Conservation (phyloP, 257 asterid genomes). For the Vinca minor region DNA sequence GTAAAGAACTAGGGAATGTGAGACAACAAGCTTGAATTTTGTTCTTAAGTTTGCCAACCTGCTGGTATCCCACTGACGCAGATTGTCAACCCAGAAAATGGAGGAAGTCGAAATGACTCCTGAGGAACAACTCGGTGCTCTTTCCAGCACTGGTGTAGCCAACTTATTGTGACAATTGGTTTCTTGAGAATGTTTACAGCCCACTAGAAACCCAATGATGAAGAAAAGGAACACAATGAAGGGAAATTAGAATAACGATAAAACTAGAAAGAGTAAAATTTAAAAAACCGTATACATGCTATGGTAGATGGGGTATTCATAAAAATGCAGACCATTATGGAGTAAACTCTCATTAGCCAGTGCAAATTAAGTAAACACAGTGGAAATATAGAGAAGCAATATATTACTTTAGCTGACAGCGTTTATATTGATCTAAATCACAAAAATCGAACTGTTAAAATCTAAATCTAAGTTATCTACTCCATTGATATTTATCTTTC, state of each 20-base stretch:
- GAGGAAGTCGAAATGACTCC: constrained; percentile 75
- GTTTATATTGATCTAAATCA: too few relatives aligned
- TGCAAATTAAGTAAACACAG: too few relatives aligned
- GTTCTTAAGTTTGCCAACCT: constrained; percentile 36
- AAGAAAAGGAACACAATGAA: neutral
- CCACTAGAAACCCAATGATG: too few relatives aligned
- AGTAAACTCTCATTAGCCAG: neutral
- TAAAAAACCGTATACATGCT: too few relatives aligned
- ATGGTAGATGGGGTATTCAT: too few relatives aligned
- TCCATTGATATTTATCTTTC: too few relatives aligned
- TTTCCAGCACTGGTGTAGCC: constrained; percentile 97
- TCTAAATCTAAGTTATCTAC: too few relatives aligned
- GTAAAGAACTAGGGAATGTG: constrained; percentile 7
- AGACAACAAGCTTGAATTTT: constrained; percentile 1
- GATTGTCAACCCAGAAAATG: constrained; percentile 76
- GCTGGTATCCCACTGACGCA: constrained; percentile 75
- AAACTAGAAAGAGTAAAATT: too few relatives aligned
- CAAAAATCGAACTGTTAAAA: too few relatives aligned
- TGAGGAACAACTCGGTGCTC: constrained; percentile 96
- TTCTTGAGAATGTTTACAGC: constrained; percentile 65
- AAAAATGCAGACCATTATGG: too few relatives aligned
- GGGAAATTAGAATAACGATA: neutral
- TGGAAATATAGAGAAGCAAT: neutral
- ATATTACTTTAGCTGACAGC: neutral
- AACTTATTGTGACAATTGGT: constrained; percentile 65